These are phyloP conservation scores for Microascus cirrosus DNA, from an alignment of 2,329 filamentous ascomycete genomes.

Conservation along the genomic window DNA sequence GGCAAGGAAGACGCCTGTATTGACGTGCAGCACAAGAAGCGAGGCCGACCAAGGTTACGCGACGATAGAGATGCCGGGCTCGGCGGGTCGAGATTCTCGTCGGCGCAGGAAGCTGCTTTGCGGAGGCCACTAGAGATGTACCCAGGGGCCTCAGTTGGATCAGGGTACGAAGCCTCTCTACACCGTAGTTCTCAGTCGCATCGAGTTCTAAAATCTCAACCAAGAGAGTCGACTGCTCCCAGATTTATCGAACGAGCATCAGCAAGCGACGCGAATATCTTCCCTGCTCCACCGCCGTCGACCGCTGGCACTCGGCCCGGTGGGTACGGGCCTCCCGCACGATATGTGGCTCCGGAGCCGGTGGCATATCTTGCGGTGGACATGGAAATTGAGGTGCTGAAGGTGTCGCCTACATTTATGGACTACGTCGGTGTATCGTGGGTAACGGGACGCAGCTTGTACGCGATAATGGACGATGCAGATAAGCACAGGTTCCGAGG, in stretches of 20 bases:
- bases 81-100: slow-evolving; percentile 34
- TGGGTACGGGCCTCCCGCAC: slow-evolving; percentile 9
- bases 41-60: slow-evolving; percentile 65
- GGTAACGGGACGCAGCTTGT: slow-evolving; percentile 36
- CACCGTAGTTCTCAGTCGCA: slow-evolving; percentile 33
- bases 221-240: slow-evolving; percentile 31
- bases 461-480: slow-evolving; percentile 37
- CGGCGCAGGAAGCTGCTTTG: slow-evolving; percentile 25
- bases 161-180: slow-evolving; percentile 34
- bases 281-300: slow-evolving; percentile 26
- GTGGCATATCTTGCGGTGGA: slow-evolving; percentile 48
- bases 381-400: slow-evolving; percentile 47
- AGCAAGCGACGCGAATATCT: slow-evolving; percentile 37
- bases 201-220: slow-evolving; percentile 43
- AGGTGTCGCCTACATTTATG: slow-evolving; percentile 41
- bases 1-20: slow-evolving; percentile 72
- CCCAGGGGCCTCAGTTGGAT: slow-evolving; percentile 27
- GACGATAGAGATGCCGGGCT: slow-evolving; percentile 56
- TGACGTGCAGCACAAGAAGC: slow-evolving; percentile 79
- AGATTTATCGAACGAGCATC: slow-evolving; percentile 40
- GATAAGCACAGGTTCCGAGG: slow-evolving; percentile 41
- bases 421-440: slow-evolving; percentile 40
- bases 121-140: slow-evolving; percentile 42
- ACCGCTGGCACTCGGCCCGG: slow-evolving; percentile 10
- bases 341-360: slow-evolving; percentile 32